These are phyloP conservation scores for Theobroma grandiflorum DNA, from an alignment of 441 rosid genomes.

Conservation along the genomic window DNA sequence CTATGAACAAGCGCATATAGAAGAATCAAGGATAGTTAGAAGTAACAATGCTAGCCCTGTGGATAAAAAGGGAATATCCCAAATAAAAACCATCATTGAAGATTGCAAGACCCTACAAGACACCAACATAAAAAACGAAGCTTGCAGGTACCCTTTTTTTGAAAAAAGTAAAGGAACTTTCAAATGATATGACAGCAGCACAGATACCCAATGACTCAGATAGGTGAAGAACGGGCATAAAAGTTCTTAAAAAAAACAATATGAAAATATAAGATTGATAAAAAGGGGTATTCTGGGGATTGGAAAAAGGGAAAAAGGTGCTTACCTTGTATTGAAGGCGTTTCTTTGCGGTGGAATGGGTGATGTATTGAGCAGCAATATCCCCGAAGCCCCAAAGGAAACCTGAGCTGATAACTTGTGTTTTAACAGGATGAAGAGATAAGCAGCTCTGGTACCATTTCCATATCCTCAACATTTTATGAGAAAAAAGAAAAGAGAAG, in stretches of 20 bases:
- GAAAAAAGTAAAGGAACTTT: neutral
- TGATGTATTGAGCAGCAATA: slow-evolving; percentile 90
- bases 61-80: neutral
- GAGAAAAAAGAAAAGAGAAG: neutral
- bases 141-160: neutral
- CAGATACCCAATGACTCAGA: slow-evolving; percentile 14
- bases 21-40: neutral
- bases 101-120: slow-evolving; percentile 16
- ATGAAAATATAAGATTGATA: slow-evolving; percentile 20
- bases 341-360: slow-evolving; percentile 71
- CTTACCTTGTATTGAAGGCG: slow-evolving; percentile 52
- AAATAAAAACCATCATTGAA: neutral
- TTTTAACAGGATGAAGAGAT: slow-evolving; percentile 76
- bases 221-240: neutral
- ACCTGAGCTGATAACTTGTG: slow-evolving; percentile 92
- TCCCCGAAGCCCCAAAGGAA: slow-evolving; percentile 92
- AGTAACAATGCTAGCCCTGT: neutral
- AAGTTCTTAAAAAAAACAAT: neutral
- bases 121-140: neutral
- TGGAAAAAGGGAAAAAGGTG: slow-evolving; percentile 18
- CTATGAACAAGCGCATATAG: neutral
- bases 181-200: neutral
- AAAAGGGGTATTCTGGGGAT: neutral
- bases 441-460: slow-evolving; percentile 88
- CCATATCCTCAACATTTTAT: slow-evolving; percentile 75